Percentiles rank a stretch among this genome's conserved stretches.
Conservation (phyloP, 768 basidiomycete species). For the Xanthoconium purpureum region DNA sequence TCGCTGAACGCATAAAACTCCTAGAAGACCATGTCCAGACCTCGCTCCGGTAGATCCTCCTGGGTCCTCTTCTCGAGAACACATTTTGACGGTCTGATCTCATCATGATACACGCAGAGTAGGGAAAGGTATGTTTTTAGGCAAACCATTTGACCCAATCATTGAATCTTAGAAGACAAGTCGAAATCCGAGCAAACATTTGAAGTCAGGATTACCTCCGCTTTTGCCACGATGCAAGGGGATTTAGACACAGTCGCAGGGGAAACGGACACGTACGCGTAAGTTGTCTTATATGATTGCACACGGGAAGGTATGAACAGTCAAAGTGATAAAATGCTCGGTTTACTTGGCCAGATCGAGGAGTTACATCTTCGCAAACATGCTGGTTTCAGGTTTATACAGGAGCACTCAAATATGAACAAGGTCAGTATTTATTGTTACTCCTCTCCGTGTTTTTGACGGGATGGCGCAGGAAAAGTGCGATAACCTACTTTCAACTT, state of each 20-base stretch:
- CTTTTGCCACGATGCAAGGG: constrained; percentile 16
- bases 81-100: neutral
- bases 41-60: constrained; percentile 13
- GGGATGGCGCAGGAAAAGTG: constrained; percentile 20
- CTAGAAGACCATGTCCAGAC: constrained; percentile 10
- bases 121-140: constrained; percentile 11
- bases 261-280: constrained; percentile 32
- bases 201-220: constrained; percentile 16
- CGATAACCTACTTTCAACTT: constrained; percentile 20
- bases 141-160: neutral
- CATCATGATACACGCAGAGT: constrained; percentile 4
- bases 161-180: constrained; percentile 5
- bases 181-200: constrained; percentile 20
- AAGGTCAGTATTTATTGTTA: constrained; percentile 12
- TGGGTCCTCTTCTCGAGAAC: neutral
- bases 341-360: constrained; percentile 21
- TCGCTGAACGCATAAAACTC: neutral
- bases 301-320: neutral
- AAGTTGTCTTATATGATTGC: constrained; percentile 6
- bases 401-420: constrained; percentile 6
- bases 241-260: constrained; percentile 7
- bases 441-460: constrained; percentile 3
- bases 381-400: constrained; percentile 3
- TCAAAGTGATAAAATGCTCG: constrained; percentile 20
- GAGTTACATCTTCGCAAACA: constrained; percentile 18